Conservation (phyloP, 139 green algal species). For the Mesotaenium endlicherianum region DNA sequence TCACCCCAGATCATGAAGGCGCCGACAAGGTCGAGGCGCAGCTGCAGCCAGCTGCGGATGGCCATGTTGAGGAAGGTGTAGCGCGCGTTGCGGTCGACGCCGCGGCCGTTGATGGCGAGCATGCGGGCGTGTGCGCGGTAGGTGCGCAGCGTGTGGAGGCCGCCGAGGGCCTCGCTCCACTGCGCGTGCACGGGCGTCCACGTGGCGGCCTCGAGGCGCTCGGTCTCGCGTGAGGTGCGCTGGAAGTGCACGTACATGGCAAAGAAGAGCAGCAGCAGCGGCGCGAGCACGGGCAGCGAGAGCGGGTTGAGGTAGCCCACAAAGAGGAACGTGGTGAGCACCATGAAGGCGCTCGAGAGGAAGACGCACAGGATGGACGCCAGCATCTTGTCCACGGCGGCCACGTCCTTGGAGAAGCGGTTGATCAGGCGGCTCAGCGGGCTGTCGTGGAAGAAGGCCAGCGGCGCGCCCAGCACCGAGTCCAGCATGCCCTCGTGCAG, state of each 20-base stretch:
- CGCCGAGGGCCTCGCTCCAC: slow-evolving; percentile 65
- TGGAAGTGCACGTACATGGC: slow-evolving; percentile 62
- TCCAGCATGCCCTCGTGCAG: slow-evolving; percentile 56
- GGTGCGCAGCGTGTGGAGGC: slow-evolving; percentile 65
- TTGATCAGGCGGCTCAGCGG: slow-evolving; percentile 84
- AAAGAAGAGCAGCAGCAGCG: slow-evolving; percentile 63
- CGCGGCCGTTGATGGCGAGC: too few species aligned
- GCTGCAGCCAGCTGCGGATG: too few species aligned
- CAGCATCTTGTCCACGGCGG: slow-evolving; percentile 41
- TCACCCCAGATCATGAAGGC: too few species aligned
- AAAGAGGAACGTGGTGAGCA: not conserved
- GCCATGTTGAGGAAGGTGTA: too few species aligned
- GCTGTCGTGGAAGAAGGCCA: slow-evolving; percentile 88
- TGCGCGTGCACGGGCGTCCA: slow-evolving; percentile 70
- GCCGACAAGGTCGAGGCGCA: too few species aligned
- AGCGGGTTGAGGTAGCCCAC: slow-evolving; percentile 64
- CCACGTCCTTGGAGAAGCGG: slow-evolving; percentile 53
- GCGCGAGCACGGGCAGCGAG: slow-evolving; percentile 56
- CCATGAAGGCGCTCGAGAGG: not conserved
- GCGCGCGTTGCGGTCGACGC: too few species aligned
- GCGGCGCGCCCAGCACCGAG: slow-evolving; percentile 67
- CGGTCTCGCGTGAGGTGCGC: slow-evolving; percentile 69
- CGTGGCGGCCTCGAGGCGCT: slow-evolving; percentile 77
- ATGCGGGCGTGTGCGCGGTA: too few species aligned
- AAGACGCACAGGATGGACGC: not conserved